A percentile compares a stretch with the other conserved stretches of the same genome.
Evolutionary conservation across 352 stramenopile genomes (phyloP).

Genomic region (Phytophthora sansomeana): DNA sequence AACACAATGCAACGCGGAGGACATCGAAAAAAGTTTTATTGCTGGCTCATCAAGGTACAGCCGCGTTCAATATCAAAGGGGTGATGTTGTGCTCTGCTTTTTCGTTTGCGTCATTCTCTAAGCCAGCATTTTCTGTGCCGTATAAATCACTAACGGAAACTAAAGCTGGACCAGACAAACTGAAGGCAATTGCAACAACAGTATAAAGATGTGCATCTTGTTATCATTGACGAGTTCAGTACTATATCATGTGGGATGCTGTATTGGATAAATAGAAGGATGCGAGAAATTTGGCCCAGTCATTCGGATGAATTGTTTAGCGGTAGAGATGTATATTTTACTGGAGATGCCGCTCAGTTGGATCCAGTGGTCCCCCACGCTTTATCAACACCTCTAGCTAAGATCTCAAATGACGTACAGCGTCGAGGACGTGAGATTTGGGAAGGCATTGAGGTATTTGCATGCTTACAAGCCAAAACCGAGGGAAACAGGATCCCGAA

Average conservation of each 20-base stretch:
- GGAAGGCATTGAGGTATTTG: too few species aligned
- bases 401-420: too few species aligned
- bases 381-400: too few species aligned
- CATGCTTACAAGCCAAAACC: too few species aligned
- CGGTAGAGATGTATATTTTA: too few species aligned
- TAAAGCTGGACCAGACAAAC: slow-evolving; percentile 1
- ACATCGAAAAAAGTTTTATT: too few species aligned
- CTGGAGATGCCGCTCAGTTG: background rate
- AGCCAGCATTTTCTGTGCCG: slow-evolving; percentile 7
- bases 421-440: too few species aligned
- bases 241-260: slow-evolving; percentile 6
- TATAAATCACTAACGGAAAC: too few species aligned
- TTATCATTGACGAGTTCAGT: slow-evolving; percentile 15
- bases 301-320: too few species aligned
- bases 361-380: too few species aligned
- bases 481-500: too few species aligned
- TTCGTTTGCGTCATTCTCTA: background rate
- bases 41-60: slow-evolving; percentile 10
- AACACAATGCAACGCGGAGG: slow-evolving; percentile 1
- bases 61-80: slow-evolving; percentile 8
- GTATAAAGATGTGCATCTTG: slow-evolving; percentile 9
- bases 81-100: slow-evolving; percentile 7
- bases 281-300: too few species aligned
- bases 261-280: slow-evolving; percentile 10
- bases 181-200: slow-evolving; percentile 1